A percentile compares a stretch with the other conserved stretches of the same genome.
phyloP scores from a whole-genome alignment of 164 flowering plant genomes.

The Umbilicus rupestris region DNA sequence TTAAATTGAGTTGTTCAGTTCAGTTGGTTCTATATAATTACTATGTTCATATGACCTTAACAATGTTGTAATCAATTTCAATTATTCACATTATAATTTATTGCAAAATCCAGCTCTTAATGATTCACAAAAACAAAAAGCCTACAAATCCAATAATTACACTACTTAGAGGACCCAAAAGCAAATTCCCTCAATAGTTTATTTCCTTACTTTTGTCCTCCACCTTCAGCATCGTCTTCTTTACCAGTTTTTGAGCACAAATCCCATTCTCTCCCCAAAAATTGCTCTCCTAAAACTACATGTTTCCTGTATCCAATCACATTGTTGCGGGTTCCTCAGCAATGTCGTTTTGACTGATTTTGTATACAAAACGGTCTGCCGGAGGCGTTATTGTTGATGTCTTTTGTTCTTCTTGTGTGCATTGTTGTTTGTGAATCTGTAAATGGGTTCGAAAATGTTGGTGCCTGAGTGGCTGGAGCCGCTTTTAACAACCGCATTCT shows the following conservation, averaged over 20 bases:
- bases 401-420: not conserved
- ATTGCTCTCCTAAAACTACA: not conserved
- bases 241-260: slow-evolving; percentile 3
- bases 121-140: not conserved
- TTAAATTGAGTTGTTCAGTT: too few relatives aligned
- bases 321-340: not conserved
- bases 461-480: slow-evolving; percentile 82
- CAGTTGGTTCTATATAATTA: too few relatives aligned
- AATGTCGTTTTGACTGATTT: not conserved
- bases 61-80: not conserved
- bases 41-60: not conserved
- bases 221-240: not conserved
- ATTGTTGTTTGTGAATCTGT: slow-evolving; percentile 13
- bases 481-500: slow-evolving; percentile 50
- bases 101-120: slow-evolving; percentile 4
- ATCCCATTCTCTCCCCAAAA: slow-evolving; percentile 2
- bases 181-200: not conserved
- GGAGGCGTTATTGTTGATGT: not conserved
- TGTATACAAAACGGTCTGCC: not conserved
- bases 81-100: not conserved
- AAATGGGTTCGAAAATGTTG: slow-evolving; percentile 29
- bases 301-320: not conserved
- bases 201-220: not conserved
- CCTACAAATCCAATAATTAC: not conserved
- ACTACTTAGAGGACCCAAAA: not conserved